Evolutionary conservation across 352 stramenopile genomes (phyloP).

Genomic region (Phytopythium aichiense): DNA sequence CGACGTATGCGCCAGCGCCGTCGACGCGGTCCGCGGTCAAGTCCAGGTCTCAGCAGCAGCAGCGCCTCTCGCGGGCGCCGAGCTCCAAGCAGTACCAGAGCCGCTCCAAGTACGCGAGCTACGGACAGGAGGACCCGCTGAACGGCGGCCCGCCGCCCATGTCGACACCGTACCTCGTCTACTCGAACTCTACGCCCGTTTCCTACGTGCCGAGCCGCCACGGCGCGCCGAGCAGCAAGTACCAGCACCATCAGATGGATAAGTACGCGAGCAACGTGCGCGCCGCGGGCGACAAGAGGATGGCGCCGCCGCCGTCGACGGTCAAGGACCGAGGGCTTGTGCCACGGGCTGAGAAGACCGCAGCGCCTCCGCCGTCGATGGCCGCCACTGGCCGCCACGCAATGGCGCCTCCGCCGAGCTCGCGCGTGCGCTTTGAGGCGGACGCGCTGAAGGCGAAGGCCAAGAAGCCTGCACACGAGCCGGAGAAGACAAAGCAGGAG

Average conservation of each 20-base stretch:
- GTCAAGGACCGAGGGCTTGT: slow-evolving; percentile 6
- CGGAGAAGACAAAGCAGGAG: slow-evolving; percentile 7
- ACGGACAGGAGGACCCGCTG: slow-evolving; percentile 18
- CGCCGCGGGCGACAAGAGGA: slow-evolving; percentile 1
- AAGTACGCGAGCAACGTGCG: slow-evolving; percentile 5
- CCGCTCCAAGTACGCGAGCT: slow-evolving; percentile 29
- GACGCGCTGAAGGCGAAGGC: slow-evolving; percentile 13
- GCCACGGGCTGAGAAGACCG: slow-evolving; percentile 6
- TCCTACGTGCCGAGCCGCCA: slow-evolving; percentile 5
- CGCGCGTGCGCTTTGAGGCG: slow-evolving; percentile 32
- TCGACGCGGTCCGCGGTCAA: slow-evolving; percentile 11
- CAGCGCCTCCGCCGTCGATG: background rate
- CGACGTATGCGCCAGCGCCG: slow-evolving; percentile 10
- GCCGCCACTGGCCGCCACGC: slow-evolving; percentile 5
- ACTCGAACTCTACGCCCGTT: slow-evolving; percentile 22
- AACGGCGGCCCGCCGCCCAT: slow-evolving; percentile 34
- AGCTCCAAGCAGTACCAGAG: slow-evolving; percentile 40
- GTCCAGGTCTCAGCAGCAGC: slow-evolving; percentile 12
- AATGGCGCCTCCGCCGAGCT: slow-evolving; percentile 20
- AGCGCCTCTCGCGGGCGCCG: slow-evolving; percentile 7
- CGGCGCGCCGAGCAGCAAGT: background rate
- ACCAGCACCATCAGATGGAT: background rate
- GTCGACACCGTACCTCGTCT: slow-evolving; percentile 43
- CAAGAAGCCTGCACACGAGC: background rate
- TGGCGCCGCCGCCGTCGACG: slow-evolving; percentile 1